Evolutionary conservation across 1,139 yeast species (phyloP).

Genomic region (Geotrichum aggregatum): DNA sequence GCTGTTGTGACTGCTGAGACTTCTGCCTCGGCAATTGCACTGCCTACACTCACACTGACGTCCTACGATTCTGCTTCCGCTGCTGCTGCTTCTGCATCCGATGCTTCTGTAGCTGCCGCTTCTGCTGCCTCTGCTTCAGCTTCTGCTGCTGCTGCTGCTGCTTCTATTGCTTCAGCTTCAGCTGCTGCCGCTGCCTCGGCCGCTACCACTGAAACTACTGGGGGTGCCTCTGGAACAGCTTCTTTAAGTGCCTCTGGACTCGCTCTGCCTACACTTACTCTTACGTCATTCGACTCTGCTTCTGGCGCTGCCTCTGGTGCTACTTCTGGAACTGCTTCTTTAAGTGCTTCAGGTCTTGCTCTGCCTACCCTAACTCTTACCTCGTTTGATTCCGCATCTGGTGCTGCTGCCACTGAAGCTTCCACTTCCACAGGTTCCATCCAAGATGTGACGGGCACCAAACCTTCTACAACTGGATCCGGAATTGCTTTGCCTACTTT

Average conservation of each 20-base stretch:
- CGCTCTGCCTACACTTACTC: background rate
- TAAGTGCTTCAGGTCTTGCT: background rate
- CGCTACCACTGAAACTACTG: background rate
- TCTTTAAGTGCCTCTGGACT: background rate
- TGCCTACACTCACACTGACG: background rate
- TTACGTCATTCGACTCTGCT: constrained; percentile 4
- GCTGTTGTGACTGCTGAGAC: background rate
- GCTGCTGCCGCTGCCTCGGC: background rate
- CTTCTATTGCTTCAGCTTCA: too few relatives aligned
- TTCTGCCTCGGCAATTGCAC: constrained; percentile 2
- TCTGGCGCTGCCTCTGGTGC: constrained; percentile 4
- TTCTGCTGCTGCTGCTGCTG: background rate
- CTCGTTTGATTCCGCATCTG: background rate
- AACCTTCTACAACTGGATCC: background rate
- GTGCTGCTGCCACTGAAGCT: background rate
- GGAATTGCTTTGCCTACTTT: background rate
- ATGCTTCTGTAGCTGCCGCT: background rate
- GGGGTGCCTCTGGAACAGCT: background rate
- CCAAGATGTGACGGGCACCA: too few relatives aligned
- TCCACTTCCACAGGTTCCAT: background rate
- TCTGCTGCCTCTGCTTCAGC: too few relatives aligned
- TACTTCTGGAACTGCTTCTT: background rate
- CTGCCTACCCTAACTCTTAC: background rate
- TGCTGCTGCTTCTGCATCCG: background rate
- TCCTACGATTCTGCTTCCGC: background rate